A percentile compares a stretch with the other conserved stretches of the same genome.
phyloP scores from a whole-genome alignment of 176 grass and related monocot species.

The Chrysopogon serrulatus region DNA sequence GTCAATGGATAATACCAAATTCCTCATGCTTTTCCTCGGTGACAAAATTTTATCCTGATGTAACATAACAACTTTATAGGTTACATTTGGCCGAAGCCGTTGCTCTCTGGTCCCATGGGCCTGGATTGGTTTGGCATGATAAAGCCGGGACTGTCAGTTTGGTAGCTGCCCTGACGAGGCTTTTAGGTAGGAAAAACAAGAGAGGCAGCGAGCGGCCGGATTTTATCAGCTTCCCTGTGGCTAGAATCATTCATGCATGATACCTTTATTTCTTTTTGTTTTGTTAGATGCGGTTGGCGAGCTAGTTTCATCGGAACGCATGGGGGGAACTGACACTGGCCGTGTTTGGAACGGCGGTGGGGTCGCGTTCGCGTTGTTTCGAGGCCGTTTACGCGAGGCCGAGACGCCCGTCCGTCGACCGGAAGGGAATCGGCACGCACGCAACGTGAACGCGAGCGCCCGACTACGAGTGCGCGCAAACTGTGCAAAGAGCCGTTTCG shows the following conservation, averaged over 20 bases:
- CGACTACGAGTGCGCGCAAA: too few species aligned
- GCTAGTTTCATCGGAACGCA: not conserved
- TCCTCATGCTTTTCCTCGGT: not conserved
- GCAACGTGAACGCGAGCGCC: too few species aligned
- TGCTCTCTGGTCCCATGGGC: not conserved
- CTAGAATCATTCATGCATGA: not conserved
- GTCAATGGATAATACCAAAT: not conserved
- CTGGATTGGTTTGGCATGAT: not conserved
- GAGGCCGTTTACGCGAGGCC: too few species aligned
- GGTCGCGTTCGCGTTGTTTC: too few species aligned
- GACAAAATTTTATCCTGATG: too few species aligned
- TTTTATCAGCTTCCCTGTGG: not conserved
- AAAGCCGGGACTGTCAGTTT: not conserved
- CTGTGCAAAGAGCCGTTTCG: too few species aligned
- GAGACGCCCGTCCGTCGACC: too few species aligned
- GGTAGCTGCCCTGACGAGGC: slow-evolving; percentile 11
- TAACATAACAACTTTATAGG: not conserved
- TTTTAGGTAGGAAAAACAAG: slow-evolving; percentile 39
- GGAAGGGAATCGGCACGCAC: too few species aligned
- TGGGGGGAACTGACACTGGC: not conserved
- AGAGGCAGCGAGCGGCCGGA: not conserved
- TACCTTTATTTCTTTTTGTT: not conserved
- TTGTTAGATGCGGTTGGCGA: slow-evolving; percentile 46
- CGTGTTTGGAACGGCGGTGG: too few species aligned
- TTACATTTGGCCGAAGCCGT: not conserved